A percentile compares a stretch with the other conserved stretches of the same genome.
Evolutionary conservation across 257 asterid species (phyloP).

Genomic region (Salvia rosmarinus): DNA sequence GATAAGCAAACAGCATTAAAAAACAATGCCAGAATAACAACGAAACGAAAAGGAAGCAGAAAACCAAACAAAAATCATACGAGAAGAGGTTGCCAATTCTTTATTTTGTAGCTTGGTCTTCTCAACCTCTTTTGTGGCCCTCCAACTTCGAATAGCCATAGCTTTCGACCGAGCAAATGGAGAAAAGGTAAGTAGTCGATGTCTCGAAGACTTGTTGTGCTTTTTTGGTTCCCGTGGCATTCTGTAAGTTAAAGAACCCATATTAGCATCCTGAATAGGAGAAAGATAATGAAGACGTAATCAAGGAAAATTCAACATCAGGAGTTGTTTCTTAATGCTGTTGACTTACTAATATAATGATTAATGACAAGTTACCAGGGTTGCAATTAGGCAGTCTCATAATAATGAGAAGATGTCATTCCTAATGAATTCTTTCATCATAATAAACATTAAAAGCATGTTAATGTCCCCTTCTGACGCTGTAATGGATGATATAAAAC

Average conservation of each 20-base stretch:
- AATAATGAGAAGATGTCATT: neutral
- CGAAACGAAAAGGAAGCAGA: constrained; percentile 28
- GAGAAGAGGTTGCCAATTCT: constrained; percentile 41
- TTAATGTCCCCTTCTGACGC: neutral
- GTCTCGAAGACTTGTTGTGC: constrained; percentile 33
- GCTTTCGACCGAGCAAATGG: constrained; percentile 71
- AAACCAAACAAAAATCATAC: constrained; percentile 37
- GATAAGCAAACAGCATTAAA: constrained; percentile 6
- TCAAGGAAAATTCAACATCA: neutral
- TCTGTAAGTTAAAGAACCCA: constrained; percentile 23
- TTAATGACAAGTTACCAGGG: neutral
- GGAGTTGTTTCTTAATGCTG: neutral
- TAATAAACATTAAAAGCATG: neutral
- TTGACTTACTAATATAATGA: neutral
- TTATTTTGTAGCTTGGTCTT: constrained; percentile 36
- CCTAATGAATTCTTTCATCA: neutral
- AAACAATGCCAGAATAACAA: neutral
- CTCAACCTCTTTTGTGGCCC: constrained; percentile 36
- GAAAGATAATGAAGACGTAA: constrained; percentile 4
- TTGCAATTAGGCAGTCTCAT: neutral
- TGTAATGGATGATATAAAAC: neutral
- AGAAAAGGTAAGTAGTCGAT: constrained; percentile 61
- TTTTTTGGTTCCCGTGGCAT: constrained; percentile 63
- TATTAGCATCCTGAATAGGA: constrained; percentile 16
- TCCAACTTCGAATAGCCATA: constrained; percentile 45